A percentile compares a stretch with the other conserved stretches of the same genome.
Conservation (phyloP, 2,329 filamentous ascomycete genomes). For the Stachybotrys chartarum region DNA sequence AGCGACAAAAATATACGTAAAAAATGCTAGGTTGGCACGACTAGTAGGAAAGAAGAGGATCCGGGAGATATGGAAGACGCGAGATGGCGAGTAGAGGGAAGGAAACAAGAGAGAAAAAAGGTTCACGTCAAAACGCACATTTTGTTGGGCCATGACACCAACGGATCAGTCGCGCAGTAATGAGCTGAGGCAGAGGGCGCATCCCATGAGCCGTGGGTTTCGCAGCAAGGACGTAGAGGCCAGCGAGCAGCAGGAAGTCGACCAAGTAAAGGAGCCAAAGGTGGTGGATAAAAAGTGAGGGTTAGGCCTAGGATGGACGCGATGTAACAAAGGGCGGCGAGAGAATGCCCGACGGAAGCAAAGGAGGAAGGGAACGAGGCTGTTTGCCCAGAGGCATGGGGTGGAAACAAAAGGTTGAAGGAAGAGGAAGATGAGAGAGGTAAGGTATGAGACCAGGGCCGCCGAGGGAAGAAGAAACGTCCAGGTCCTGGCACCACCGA, state of each 20-base stretch:
- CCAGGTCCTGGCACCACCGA: slow-evolving; percentile 26
- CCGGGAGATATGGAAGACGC: slow-evolving; percentile 2
- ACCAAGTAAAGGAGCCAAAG: neutral
- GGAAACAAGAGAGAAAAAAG: slow-evolving; percentile 12
- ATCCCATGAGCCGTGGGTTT: neutral
- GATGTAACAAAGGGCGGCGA: neutral
- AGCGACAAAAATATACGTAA: neutral
- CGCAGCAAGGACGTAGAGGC: neutral
- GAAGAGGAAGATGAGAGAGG: slow-evolving; percentile 17
- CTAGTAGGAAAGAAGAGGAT: neutral
- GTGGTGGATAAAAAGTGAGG: neutral
- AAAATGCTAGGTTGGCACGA: neutral
- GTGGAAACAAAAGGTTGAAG: slow-evolving; percentile 23
- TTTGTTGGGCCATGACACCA: slow-evolving; percentile 32
- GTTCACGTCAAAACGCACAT: slow-evolving; percentile 19
- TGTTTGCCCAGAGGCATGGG: slow-evolving; percentile 17
- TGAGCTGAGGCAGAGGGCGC: slow-evolving; percentile 19
- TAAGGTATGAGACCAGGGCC: slow-evolving; percentile 22
- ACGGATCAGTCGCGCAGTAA: slow-evolving; percentile 22
- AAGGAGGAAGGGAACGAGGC: slow-evolving; percentile 8
- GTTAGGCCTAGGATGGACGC: neutral
- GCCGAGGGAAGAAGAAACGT: slow-evolving; percentile 31
- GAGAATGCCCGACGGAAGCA: neutral
- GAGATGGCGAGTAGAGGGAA: slow-evolving; percentile 4
- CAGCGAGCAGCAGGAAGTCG: neutral